These are phyloP conservation scores for Tuber borchii DNA, from an alignment of 495 filamentous ascomycete genomes.

Conservation along the genomic window DNA sequence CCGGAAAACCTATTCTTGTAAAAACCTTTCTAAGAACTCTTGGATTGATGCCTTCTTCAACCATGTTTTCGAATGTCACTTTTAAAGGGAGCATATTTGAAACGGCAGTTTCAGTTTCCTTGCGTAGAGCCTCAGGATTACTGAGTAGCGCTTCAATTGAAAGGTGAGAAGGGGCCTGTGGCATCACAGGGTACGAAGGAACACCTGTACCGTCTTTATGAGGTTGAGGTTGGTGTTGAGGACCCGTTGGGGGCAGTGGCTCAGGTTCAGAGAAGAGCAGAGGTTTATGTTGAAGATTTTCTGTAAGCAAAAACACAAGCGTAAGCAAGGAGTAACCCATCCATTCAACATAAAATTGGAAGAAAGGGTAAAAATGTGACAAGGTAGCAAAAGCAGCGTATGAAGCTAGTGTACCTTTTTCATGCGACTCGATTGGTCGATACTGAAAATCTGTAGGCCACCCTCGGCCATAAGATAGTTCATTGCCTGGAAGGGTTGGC, in stretches of 20 bases:
- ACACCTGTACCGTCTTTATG: not conserved
- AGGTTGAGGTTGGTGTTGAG: conserved; percentile 12
- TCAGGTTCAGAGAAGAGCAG: not conserved
- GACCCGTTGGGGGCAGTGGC: conserved; percentile 8
- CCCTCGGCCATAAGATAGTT: not conserved
- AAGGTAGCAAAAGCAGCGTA: conserved; percentile 5
- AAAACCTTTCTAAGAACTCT: conserved; percentile 58
- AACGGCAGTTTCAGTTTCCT: conserved; percentile 64
- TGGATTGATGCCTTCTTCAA: conserved; percentile 65
- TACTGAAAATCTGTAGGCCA: not conserved
- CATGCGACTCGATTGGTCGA: conserved; percentile 18
- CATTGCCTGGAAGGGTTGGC: not conserved
- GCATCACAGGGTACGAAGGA: not conserved
- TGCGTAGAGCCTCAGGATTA: conserved; percentile 49
- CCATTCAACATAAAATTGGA: not conserved
- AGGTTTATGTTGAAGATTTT: conserved; percentile 15
- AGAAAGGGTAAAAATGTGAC: not conserved
- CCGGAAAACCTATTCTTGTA: conserved; percentile 55
- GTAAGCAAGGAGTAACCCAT: conserved; percentile 15
- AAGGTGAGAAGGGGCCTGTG: not conserved
- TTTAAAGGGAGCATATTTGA: conserved; percentile 57
- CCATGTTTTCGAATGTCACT: conserved; percentile 60
- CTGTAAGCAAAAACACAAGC: conserved; percentile 10
- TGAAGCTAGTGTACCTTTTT: conserved; percentile 21
- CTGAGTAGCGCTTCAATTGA: not conserved